Percentiles rank a stretch among this genome's conserved stretches.
Conservation (phyloP, 2,329 filamentous ascomycete species). For the Pseudogymnoascus sp. region DNA sequence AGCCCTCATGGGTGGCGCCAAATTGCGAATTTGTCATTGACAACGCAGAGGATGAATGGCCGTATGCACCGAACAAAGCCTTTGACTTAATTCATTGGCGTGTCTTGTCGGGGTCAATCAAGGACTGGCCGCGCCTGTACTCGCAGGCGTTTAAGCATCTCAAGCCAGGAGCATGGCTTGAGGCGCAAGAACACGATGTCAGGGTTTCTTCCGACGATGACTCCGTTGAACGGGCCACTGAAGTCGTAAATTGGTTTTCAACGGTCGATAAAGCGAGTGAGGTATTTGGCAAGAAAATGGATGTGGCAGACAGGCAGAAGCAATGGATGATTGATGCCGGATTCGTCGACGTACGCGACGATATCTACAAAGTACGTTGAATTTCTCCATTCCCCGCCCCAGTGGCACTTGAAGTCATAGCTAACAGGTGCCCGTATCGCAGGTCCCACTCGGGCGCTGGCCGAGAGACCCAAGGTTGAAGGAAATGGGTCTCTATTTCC, state of each 20-base stretch:
- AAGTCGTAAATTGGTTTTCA: conserved; percentile 13
- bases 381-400: neutral
- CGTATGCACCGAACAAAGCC: conserved; percentile 28
- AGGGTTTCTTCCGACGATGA: conserved; percentile 21
- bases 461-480: conserved; percentile 30
- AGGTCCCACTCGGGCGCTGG: conserved; percentile 35
- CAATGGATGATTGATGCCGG: conserved; percentile 29
- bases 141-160: conserved; percentile 16
- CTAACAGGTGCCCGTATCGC: neutral
- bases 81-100: conserved; percentile 29
- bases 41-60: conserved; percentile 27
- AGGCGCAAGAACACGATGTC: conserved; percentile 18
- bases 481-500: conserved; percentile 28
- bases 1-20: conserved; percentile 22
- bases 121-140: conserved; percentile 15
- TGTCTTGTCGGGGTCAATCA: conserved; percentile 20
- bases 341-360: conserved; percentile 33
- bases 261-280: conserved; percentile 11
- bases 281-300: conserved; percentile 16
- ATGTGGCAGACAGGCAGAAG: conserved; percentile 13
- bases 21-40: conserved; percentile 27
- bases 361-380: conserved; percentile 12
- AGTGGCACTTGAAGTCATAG: neutral
- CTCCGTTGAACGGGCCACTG: conserved; percentile 13
- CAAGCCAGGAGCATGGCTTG: conserved; percentile 16